Percentiles rank a stretch among this genome's conserved stretches.
Evolutionary conservation across 2,329 filamentous ascomycete species (phyloP).

Genomic region (Chaetothyriales sp.): DNA sequence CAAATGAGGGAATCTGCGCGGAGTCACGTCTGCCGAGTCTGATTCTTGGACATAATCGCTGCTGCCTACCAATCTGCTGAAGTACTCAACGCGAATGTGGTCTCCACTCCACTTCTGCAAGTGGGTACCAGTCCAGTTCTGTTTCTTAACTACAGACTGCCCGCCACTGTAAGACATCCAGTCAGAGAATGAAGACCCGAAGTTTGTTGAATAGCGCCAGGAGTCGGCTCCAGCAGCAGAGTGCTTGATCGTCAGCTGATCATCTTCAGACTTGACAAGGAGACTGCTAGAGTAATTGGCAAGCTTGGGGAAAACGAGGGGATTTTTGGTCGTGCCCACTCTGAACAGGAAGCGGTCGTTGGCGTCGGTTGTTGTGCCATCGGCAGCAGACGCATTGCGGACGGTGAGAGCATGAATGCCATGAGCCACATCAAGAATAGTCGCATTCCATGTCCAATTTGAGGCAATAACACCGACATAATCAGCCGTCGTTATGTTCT

Average conservation of each 20-base stretch:
- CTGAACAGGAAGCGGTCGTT: constrained; percentile 51
- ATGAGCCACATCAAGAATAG: constrained; percentile 40
- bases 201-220: constrained; percentile 50
- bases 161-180: constrained; percentile 45
- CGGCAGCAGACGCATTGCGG: constrained; percentile 35
- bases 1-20: constrained; percentile 46
- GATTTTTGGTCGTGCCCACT: constrained; percentile 44
- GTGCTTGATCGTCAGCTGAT: constrained; percentile 40
- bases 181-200: constrained; percentile 44
- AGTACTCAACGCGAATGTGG: constrained; percentile 52
- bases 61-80: constrained; percentile 44
- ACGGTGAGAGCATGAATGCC: constrained; percentile 48
- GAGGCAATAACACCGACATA: constrained; percentile 42
- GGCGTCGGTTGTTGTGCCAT: constrained; percentile 34
- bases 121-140: constrained; percentile 45
- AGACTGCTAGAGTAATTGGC: constrained; percentile 47
- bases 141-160: constrained; percentile 34
- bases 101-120: constrained; percentile 47
- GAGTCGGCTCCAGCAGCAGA: constrained; percentile 48
- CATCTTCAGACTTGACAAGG: constrained; percentile 29
- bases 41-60: constrained; percentile 48
- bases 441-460: constrained; percentile 40
- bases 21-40: constrained; percentile 27
- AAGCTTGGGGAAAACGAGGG: constrained; percentile 41
- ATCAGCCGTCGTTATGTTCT: constrained; percentile 23